Base-by-base conservation (phyloP, 83 land plant species). In the Larix sibirica region DNA sequence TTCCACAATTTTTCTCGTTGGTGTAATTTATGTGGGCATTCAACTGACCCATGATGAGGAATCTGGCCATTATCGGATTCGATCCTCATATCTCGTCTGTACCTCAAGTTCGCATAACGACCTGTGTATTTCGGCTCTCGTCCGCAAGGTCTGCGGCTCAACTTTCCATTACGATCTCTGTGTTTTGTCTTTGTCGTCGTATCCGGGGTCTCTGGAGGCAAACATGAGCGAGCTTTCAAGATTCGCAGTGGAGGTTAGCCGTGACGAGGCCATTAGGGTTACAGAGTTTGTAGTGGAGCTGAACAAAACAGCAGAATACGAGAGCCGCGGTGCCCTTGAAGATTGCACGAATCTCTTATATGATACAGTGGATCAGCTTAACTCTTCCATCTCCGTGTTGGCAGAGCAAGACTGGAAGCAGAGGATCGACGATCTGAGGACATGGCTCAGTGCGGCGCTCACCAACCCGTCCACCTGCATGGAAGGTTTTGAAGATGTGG, bases 311-410 rank as follows among this genome's bases (percentile, higher is more conserved):
- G 21, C 66, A 0, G n/a, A 28, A 36, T 1, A 66, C 42, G 4
- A 36, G n/a, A 63, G 2, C 70, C 20, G 23, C 4, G 24, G n/a
- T 0, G 66, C 70, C 17, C 56, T 83, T 4, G 20, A 75, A 3
- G 80, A 83, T 21, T 83, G 84, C 42, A 31, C 47, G 4, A 36
- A 77, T 8, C 79, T 58, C 23, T 77, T 62, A 58, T 1, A 44
- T 26, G 84, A 83, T 31, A 79, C 84, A 1, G 80, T 77, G 14
- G 80, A 61, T 6, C 50, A 62, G 69, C 61, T 83, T 5, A 59
- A 44, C 58, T 42, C 16, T 36, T 59, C 84, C 21, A 0, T 60
- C 1, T 28, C 26, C 1, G 67, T 31, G 8, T 44, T 83, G 20
- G 24, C 23, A 3, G n/a, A 20, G 17, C 59, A 74, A 7, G 24